Percentiles rank a stretch among this genome's conserved stretches.
Conservation (phyloP, 1,139 yeast genomes). For the Suhomyces ambrosiae region DNA sequence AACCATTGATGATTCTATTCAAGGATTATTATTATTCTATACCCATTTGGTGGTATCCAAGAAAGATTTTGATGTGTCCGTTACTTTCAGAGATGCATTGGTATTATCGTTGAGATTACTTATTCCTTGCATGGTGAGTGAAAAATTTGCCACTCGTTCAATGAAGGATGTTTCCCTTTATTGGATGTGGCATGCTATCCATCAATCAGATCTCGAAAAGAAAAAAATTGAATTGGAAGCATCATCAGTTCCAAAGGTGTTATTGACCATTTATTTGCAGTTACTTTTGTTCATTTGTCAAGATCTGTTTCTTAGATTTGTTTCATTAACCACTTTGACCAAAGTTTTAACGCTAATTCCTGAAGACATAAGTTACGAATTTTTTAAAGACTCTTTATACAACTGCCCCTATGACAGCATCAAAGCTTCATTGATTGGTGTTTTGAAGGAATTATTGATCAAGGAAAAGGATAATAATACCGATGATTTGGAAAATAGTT, state of each 20-base stretch:
- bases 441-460: conserved; percentile 64
- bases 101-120: conserved; percentile 35
- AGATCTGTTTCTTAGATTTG: conserved; percentile 19
- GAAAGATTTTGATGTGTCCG: conserved; percentile 18
- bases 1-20: conserved; percentile 30
- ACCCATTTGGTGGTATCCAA: conserved; percentile 26
- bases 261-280: conserved; percentile 39
- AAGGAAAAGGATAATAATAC: conserved; percentile 21
- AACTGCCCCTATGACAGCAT: conserved; percentile 68
- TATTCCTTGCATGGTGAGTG: conserved; percentile 41
- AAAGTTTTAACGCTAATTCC: conserved; percentile 58
- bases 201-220: conserved; percentile 22
- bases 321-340: conserved; percentile 52
- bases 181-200: conserved; percentile 46
- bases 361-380: conserved; percentile 59
- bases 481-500: conserved; percentile 7
- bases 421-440: conserved; percentile 60
- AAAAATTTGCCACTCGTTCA: conserved; percentile 25
- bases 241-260: conserved; percentile 32
- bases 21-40: conserved; percentile 35
- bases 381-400: conserved; percentile 63
- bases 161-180: conserved; percentile 35
- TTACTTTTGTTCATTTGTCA: conserved; percentile 31
- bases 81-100: conserved; percentile 38
- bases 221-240: conserved; percentile 33